Evolutionary conservation across 768 basidiomycete species (phyloP).

Genomic region (Panus rudis): DNA sequence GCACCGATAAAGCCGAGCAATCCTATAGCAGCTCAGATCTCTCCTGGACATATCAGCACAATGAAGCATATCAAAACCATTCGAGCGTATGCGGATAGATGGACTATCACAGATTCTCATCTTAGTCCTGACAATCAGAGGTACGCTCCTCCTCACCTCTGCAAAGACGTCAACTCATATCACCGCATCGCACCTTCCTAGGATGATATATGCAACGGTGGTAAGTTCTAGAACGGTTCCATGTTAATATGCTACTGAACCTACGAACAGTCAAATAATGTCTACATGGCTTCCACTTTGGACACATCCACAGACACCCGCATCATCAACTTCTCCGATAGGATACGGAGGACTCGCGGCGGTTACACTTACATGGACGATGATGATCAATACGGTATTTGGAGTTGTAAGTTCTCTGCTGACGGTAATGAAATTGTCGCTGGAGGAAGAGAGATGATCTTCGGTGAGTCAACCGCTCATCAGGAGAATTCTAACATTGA

Average conservation of each 20-base stretch:
- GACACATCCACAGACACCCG: slow-evolving; percentile 56
- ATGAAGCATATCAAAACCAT: slow-evolving; percentile 57
- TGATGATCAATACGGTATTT: slow-evolving; percentile 64
- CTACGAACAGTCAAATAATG: slow-evolving; percentile 50
- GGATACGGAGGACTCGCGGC: slow-evolving; percentile 11
- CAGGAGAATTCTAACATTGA: too few species aligned
- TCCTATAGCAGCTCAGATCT: slow-evolving; percentile 10
- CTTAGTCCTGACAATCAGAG: slow-evolving; percentile 84
- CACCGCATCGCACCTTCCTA: slow-evolving; percentile 23
- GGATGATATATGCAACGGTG: slow-evolving; percentile 91
- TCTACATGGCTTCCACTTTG: slow-evolving; percentile 67
- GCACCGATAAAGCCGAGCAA: slow-evolving; percentile 26
- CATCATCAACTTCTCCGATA: slow-evolving; percentile 44
- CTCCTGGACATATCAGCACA: slow-evolving; percentile 40
- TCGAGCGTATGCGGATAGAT: slow-evolving; percentile 67
- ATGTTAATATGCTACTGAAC: slow-evolving; percentile 5
- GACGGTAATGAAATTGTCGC: slow-evolving; percentile 95
- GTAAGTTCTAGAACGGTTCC: slow-evolving; percentile 33
- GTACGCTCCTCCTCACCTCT: slow-evolving; percentile 30
- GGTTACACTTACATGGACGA: slow-evolving; percentile 30
- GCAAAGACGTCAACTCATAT: neutral
- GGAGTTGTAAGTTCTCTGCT: slow-evolving; percentile 93
- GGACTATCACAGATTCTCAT: slow-evolving; percentile 96
- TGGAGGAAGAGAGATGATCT: slow-evolving; percentile 78
- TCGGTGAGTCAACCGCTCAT: too few species aligned